A percentile compares a stretch with the other conserved stretches of the same genome.
Evolutionary conservation across 306 rosid species (phyloP).

Genomic region (Arachis stenosperma): DNA sequence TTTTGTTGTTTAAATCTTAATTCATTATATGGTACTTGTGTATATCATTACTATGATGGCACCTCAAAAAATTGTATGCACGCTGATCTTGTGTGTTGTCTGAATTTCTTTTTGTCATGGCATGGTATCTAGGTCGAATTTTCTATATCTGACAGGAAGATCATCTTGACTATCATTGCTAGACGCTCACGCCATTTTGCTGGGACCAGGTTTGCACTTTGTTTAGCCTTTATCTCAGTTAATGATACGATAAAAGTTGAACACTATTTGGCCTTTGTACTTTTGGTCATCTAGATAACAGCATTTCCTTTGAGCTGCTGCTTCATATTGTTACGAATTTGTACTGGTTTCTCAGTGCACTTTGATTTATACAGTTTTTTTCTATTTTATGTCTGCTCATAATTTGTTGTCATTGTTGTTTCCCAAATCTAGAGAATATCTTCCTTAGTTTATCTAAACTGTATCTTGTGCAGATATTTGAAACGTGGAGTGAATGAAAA

Average conservation of each 20-base stretch:
- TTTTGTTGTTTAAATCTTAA: conserved; percentile 1
- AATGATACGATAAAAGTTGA: conserved; percentile 24
- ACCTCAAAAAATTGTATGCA: conserved; percentile 10
- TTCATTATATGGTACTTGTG: not conserved
- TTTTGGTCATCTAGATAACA: not conserved
- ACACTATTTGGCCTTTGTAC: conserved; percentile 26
- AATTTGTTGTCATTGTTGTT: not conserved
- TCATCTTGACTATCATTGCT: conserved; percentile 79
- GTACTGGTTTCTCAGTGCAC: conserved; percentile 23
- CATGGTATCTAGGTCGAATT: conserved; percentile 68
- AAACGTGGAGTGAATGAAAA: conserved; percentile 95
- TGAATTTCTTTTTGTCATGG: conserved; percentile 36
- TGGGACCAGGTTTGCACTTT: conserved; percentile 82
- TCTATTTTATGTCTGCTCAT: not conserved
- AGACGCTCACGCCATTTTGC: conserved; percentile 98
- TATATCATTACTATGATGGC: not conserved
- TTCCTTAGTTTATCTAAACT: conserved; percentile 31
- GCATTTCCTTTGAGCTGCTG: conserved; percentile 23
- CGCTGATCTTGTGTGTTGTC: conserved; percentile 19
- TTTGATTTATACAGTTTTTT: not conserved
- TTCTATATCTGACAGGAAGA: conserved; percentile 62
- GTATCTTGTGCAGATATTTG: conserved; percentile 64
- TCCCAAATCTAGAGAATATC: conserved; percentile 23
- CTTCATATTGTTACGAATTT: conserved; percentile 10
- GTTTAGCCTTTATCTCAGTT: conserved; percentile 25